Conservation (phyloP, 2,329 filamentous ascomycete genomes). For the Cytospora paraplurivora region DNA sequence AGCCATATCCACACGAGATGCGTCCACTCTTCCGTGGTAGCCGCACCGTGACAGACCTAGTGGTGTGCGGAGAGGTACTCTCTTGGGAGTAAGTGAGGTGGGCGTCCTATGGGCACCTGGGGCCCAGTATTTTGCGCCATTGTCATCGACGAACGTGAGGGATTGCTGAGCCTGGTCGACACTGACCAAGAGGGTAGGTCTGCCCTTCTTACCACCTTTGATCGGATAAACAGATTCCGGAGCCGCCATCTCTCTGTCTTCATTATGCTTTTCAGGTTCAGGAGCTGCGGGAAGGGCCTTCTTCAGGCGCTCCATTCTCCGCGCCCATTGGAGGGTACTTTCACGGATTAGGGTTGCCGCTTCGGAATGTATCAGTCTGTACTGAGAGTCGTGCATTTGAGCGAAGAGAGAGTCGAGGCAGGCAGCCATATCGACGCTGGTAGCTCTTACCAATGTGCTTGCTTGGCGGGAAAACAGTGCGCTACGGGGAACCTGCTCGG, state of each 20-base stretch:
- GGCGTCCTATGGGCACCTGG: slow-evolving; percentile 13
- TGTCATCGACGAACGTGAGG: not conserved
- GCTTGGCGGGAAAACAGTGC: not conserved
- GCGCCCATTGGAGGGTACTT: not conserved
- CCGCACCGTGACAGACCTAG: not conserved
- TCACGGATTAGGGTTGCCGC: not conserved
- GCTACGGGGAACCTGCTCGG: not conserved
- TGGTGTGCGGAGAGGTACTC: slow-evolving; percentile 9
- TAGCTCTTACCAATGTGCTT: not conserved
- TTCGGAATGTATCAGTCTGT: not conserved
- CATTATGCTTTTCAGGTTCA: not conserved
- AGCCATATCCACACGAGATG: not conserved
- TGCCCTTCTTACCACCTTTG: not conserved
- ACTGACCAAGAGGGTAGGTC: not conserved
- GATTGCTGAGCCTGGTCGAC: not conserved
- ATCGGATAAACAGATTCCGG: not conserved
- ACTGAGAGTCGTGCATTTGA: not conserved
- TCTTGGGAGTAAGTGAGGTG: not conserved
- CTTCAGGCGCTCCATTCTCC: not conserved
- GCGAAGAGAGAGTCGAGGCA: not conserved
- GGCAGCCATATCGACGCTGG: not conserved
- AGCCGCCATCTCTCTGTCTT: not conserved
- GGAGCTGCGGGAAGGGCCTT: not conserved
- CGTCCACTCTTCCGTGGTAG: slow-evolving; percentile 5
- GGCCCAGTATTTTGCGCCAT: slow-evolving; percentile 8